Conservation (phyloP, 1,284 basidiomycete species). For the Leccinum solheimii region DNA sequence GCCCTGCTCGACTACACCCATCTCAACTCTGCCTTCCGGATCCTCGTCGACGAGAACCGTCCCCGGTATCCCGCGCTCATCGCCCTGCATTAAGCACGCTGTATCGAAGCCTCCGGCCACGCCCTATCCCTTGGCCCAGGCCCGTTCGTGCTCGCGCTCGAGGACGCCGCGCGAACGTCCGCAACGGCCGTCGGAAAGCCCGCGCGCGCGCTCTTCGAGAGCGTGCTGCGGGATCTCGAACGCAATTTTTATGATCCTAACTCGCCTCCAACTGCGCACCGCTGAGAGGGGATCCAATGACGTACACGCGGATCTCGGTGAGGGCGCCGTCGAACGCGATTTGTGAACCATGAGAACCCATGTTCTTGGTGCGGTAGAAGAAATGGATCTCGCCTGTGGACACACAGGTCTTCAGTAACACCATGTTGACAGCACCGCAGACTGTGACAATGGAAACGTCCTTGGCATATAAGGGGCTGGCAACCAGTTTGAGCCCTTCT, state of each 20-base stretch:
- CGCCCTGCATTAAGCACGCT: constrained; percentile 56
- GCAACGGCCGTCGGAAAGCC: constrained; percentile 70
- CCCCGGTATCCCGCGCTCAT: constrained; percentile 40
- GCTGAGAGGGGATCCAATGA: constrained; percentile 56
- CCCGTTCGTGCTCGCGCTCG: constrained; percentile 66
- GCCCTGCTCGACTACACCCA: constrained; percentile 51
- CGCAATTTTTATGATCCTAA: constrained; percentile 14
- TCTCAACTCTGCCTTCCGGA: constrained; percentile 67
- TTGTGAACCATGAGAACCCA: background rate
- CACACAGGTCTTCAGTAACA: background rate
- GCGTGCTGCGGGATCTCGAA: constrained; percentile 51
- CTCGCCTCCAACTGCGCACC: background rate
- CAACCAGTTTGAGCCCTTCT: constrained; percentile 5
- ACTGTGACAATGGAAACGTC: constrained; percentile 10
- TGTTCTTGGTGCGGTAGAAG: constrained; percentile 12
- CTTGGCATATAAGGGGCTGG: constrained; percentile 4
- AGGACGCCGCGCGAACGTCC: constrained; percentile 49
- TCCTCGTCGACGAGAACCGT: constrained; percentile 43
- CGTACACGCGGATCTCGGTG: constrained; percentile 62
- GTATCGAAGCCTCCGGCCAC: background rate
- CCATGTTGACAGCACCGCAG: constrained; percentile 11
- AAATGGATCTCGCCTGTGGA: constrained; percentile 14
- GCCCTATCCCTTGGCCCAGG: constrained; percentile 66
- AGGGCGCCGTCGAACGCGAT: constrained; percentile 49
- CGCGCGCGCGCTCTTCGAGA: constrained; percentile 56